Base-by-base conservation (phyloP, 2,329 filamentous ascomycete species). In the Karstenula rhodostoma region DNA sequence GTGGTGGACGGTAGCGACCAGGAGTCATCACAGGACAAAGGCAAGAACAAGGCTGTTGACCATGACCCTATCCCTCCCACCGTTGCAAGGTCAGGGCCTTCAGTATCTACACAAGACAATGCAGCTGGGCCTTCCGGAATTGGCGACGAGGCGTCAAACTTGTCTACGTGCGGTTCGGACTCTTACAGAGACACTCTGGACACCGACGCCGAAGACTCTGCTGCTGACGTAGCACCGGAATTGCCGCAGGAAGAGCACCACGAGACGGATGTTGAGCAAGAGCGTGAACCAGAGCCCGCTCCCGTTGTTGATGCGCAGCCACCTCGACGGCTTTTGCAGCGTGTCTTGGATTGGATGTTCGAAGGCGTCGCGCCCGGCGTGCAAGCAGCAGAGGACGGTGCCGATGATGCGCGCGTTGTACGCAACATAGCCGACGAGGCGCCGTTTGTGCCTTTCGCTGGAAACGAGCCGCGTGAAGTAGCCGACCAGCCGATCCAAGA, bases 361-460 rank as follows among this genome's bases (percentile, higher is more conserved):
- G 81, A 78, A 10, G 82, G 82, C 56, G 77, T 83, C 22, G 72
- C 73, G 40, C 73, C 73, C 6, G 62, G 64, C n/a, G 59, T 62
- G 10, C 72, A 66, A 42, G 67, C 62, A 52, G 56, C 57, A 10
- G 73, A 74, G n/a, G 74, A 74, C 23, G 71, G 56, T 33, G 68
- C 46, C 32, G 75, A 88, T 56, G 87, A 89, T 63, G 88, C 89
- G 55, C 85, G 86, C 48, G 77, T 87, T 27, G 84, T 88, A 23
- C 81, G 86, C 61, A 83, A 89, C 59, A 78, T 87, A 27, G 85
- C 82, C 8, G 81, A 84, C 32, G 88, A 90, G 74, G 83, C 84
- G 15, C 87, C 85, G 1, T 88, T 89, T 65, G 84, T 88, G 0
- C 84, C 84, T 32, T 80, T 85, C 62, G 78, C 79, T 61, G 80